A percentile compares a stretch with the other conserved stretches of the same genome.
Conservation (phyloP, 805 yeast species). For the Metschnikowia hibisci region DNA sequence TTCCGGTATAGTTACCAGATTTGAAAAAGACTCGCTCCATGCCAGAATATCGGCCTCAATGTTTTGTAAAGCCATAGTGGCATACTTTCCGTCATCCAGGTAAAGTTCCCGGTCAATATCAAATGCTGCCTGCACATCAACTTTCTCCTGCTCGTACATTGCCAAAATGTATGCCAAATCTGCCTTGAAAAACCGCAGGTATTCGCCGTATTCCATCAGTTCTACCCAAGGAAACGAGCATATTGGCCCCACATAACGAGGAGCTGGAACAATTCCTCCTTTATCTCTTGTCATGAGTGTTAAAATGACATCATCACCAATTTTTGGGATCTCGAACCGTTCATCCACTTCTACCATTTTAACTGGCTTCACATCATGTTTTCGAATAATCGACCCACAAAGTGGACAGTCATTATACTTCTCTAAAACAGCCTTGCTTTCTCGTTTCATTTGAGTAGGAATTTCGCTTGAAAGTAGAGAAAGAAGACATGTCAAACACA, state of each 20-base stretch:
- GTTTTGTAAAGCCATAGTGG: constrained; percentile 50
- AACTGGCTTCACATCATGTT: constrained; percentile 64
- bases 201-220: constrained; percentile 32
- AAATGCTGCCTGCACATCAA: constrained; percentile 45
- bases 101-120: constrained; percentile 58
- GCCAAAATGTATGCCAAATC: constrained; percentile 48
- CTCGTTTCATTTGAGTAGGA: constrained; percentile 36
- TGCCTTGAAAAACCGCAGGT: constrained; percentile 69
- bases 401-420: constrained; percentile 75
- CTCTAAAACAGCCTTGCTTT: constrained; percentile 34
- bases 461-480: constrained; percentile 60
- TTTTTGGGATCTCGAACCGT: constrained; percentile 53
- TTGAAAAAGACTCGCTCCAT: constrained; percentile 30
- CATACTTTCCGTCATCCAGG: constrained; percentile 55
- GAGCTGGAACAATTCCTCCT: constrained; percentile 49
- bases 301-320: constrained; percentile 52
- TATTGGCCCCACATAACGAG: constrained; percentile 35
- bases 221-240: constrained; percentile 54
- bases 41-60: constrained; percentile 46
- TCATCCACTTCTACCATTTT: constrained; percentile 45
- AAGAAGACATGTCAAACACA: constrained; percentile 79
- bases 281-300: constrained; percentile 55
- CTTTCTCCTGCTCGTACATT: constrained; percentile 59
- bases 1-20: constrained; percentile 23
- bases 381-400: constrained; percentile 55